Conservation (phyloP, 768 basidiomycete genomes). For the Lentinula sp. region DNA sequence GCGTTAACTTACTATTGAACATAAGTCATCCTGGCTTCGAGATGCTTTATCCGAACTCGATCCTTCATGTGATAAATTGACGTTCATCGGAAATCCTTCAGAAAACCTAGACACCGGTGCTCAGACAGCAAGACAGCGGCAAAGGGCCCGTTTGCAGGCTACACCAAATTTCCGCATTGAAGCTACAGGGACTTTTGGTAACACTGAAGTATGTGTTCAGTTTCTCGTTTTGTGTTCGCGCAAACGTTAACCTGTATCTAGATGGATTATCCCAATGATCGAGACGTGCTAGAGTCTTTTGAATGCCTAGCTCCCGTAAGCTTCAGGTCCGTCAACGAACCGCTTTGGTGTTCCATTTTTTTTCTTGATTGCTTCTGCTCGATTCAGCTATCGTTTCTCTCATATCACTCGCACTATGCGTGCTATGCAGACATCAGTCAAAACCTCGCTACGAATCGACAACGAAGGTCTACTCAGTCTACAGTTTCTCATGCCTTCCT, state of each 20-base stretch:
- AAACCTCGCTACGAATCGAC: slow-evolving; percentile 87
- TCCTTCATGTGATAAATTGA: slow-evolving; percentile 79
- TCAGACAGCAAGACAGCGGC: slow-evolving; percentile 19
- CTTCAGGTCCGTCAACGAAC: slow-evolving; percentile 52
- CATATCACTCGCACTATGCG: slow-evolving; percentile 68
- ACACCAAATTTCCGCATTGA: slow-evolving; percentile 75
- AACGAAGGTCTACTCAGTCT: slow-evolving; percentile 76
- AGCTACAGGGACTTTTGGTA: slow-evolving; percentile 78
- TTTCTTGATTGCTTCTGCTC: not conserved
- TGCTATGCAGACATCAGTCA: slow-evolving; percentile 78
- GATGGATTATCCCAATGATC: slow-evolving; percentile 96
- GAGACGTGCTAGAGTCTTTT: slow-evolving; percentile 86
- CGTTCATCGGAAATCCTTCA: slow-evolving; percentile 73
- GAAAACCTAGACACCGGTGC: slow-evolving; percentile 13
- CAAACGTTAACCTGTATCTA: slow-evolving; percentile 20
- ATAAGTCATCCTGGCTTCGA: slow-evolving; percentile 83
- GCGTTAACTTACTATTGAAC: not conserved
- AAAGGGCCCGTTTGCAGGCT: slow-evolving; percentile 16
- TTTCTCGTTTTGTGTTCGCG: not conserved
- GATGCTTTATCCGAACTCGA: slow-evolving; percentile 91
- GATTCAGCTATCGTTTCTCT: slow-evolving; percentile 69
- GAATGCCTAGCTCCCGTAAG: slow-evolving; percentile 64
- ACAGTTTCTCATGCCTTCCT: slow-evolving; percentile 81
- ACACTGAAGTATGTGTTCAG: slow-evolving; percentile 57
- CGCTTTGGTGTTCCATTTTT: not conserved